Base-by-base conservation (phyloP, 768 basidiomycete species). In the Punctularia strigosozonata region DNA sequence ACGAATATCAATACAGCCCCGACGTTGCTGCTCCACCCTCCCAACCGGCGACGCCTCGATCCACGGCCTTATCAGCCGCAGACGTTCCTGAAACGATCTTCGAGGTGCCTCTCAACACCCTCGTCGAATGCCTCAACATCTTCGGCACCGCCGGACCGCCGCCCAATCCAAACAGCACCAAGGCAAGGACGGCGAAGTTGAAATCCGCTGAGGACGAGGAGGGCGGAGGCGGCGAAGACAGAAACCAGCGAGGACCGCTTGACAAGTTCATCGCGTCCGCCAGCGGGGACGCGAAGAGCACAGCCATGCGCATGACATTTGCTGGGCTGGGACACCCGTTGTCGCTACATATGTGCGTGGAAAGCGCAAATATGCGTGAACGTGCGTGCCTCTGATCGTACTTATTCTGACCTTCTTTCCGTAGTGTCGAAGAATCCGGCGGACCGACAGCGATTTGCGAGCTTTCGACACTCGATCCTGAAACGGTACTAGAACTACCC, bases 61-160 rank as follows among this genome's bases (percentile, higher is more conserved):
- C 38, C 50, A 24, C 42, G 36, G 5, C 47, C 48, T 5, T 47
- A 52, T 14, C 51, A 51, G 40, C 18, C 47, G 13, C 56, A 51
- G 13, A 50, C 52, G 37, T 44, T 41, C 18, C 46, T 55, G 23
- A 35, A 41, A 61, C 62, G 2, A 68, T 75, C 0, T 84, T 97
- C 50, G 88, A 92, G 56, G 71, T 99, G 40, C 82, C 83, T 2
- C 72, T 99, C 26, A 73, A 76, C 53, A 80, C 79, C 3, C 61
- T 97, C 37, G 72, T 95, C 43, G 90, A 95, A 46, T 91, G 87
- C 50, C 66, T 99, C 23, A 92, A 94, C 50, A 80, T 97, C 40
- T 97, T 92, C 50, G 92, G 94, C 21, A 85, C 89, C 8, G 86
- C 83, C 2, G 57, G 59, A 19, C 8, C 12, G 51, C 55, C 25